These are phyloP conservation scores for Staphylotrichum longicolle DNA, from an alignment of 495 filamentous ascomycete genomes.

Conservation along the genomic window DNA sequence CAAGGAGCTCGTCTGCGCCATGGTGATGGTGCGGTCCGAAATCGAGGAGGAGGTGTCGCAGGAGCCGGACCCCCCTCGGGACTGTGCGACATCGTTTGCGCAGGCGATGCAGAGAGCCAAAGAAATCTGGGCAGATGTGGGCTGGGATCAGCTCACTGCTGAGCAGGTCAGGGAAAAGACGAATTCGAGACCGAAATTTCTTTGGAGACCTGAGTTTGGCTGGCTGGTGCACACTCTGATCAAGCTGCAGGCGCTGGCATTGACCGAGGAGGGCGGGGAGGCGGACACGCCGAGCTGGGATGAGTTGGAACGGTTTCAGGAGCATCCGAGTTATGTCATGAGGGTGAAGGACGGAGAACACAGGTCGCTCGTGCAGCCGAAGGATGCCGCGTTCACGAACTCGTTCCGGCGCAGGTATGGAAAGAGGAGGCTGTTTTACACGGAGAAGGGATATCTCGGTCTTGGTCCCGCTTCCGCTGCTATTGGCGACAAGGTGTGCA, in stretches of 20 bases:
- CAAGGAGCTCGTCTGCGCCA: slow-evolving; percentile 17
- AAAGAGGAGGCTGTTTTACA: slow-evolving; percentile 16
- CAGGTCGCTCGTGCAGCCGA: slow-evolving; percentile 6
- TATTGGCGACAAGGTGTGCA: slow-evolving; percentile 10
- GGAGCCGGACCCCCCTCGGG: not conserved
- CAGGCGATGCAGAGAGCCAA: slow-evolving; percentile 15
- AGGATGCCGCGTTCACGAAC: slow-evolving; percentile 3
- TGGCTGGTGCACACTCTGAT: slow-evolving; percentile 17
- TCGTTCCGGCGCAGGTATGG: slow-evolving; percentile 14
- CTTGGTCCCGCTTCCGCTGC: slow-evolving; percentile 1
- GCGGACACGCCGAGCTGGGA: slow-evolving; percentile 16
- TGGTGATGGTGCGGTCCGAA: slow-evolving; percentile 20
- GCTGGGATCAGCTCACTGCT: not conserved
- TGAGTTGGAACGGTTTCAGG: slow-evolving; percentile 13
- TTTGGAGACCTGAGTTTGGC: slow-evolving; percentile 7
- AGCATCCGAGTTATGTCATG: slow-evolving; percentile 15
- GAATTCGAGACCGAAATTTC: slow-evolving; percentile 1
- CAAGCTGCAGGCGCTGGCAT: slow-evolving; percentile 12
- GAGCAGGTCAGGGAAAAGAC: slow-evolving; percentile 9
- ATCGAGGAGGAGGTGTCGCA: slow-evolving; percentile 10
- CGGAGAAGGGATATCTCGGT: slow-evolving; percentile 17
- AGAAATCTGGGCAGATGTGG: not conserved
- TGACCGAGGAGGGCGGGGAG: slow-evolving; percentile 11
- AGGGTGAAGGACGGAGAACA: slow-evolving; percentile 2
- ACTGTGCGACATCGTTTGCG: slow-evolving; percentile 12